Conservation (phyloP, 305 asterid species). For the Andrographis paniculata region DNA sequence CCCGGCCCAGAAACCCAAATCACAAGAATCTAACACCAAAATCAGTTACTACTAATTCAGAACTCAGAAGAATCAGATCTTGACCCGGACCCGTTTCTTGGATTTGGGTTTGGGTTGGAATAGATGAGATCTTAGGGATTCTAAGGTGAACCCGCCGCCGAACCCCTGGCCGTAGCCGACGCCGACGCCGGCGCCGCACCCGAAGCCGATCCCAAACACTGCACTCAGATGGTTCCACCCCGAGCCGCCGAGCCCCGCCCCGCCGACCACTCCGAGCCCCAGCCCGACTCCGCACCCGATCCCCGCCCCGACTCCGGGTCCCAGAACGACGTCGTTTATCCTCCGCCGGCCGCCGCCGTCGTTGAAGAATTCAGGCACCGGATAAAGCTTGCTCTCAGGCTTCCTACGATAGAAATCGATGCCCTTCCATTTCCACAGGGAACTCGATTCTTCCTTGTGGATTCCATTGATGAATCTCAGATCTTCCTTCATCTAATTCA, state of each 20-base stretch:
- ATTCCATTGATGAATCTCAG: slow-evolving; percentile 22
- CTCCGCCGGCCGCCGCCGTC: slow-evolving; percentile 29
- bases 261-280: slow-evolving; percentile 60
- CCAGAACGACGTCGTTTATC: slow-evolving; percentile 37
- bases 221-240: slow-evolving; percentile 44
- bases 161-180: slow-evolving; percentile 64
- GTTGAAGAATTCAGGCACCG: slow-evolving; percentile 41
- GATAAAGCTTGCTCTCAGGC: slow-evolving; percentile 29
- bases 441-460: slow-evolving; percentile 22
- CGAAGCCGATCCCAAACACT: slow-evolving; percentile 68
- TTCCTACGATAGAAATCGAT: slow-evolving; percentile 22
- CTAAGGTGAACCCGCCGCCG: slow-evolving; percentile 48
- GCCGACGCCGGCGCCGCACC: slow-evolving; percentile 72
- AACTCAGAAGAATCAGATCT: slow-evolving; percentile 10
- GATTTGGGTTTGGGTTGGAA: slow-evolving; percentile 25
- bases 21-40: no score
- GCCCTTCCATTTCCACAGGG: slow-evolving; percentile 57
- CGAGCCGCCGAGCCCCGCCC: slow-evolving; percentile 45
- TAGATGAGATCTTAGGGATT: slow-evolving; percentile 33
- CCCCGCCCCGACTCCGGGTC: slow-evolving; percentile 78
- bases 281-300: slow-evolving; percentile 71
- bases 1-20: no score
- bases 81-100: slow-evolving; percentile 31
- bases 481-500: slow-evolving; percentile 23
- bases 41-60: no score